Evolutionary conservation across 2,329 filamentous ascomycete species (phyloP).

Genomic region (Microdochium trichocladiopsis): DNA sequence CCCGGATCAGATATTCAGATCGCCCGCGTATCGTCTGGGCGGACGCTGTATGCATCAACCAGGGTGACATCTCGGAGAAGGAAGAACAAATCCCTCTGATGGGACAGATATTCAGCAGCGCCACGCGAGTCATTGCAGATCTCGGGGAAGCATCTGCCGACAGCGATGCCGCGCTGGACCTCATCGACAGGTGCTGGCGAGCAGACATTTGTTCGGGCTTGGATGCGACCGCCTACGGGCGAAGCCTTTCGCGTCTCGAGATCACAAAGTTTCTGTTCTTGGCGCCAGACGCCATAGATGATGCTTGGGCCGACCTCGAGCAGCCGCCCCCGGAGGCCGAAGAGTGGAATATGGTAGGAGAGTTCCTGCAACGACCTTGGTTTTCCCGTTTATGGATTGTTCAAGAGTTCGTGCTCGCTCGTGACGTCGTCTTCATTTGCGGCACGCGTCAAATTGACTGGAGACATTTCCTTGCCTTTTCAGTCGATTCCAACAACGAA

Average conservation of each 20-base stretch:
- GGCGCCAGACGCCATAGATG: not conserved
- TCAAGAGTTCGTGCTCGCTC: slow-evolving; percentile 2
- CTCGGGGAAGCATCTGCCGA: slow-evolving; percentile 1
- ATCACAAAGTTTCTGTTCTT: not conserved
- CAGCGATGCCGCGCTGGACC: not conserved
- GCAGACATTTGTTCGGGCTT: not conserved
- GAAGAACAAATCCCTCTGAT: slow-evolving; percentile 4
- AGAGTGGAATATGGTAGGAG: not conserved
- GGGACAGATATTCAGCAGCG: slow-evolving; percentile 3
- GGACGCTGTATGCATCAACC: slow-evolving; percentile 8
- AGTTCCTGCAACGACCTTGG: not conserved
- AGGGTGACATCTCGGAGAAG: slow-evolving; percentile 3
- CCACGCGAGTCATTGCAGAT: slow-evolving; percentile 5
- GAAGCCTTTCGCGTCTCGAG: not conserved
- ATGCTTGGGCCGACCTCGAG: not conserved
- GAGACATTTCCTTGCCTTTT: not conserved
- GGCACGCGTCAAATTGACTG: not conserved
- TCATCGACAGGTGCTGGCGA: not conserved
- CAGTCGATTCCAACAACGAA: not conserved
- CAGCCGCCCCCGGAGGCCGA: not conserved
- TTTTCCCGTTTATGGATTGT: slow-evolving; percentile 1
- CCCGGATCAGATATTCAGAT: not conserved
- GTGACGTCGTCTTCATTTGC: slow-evolving; percentile 1
- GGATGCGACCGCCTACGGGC: not conserved
- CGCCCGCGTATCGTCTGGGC: slow-evolving; percentile 4